Evolutionary conservation across 179 eudicot species (phyloP).

Genomic region (Spinacia oleracea): DNA sequence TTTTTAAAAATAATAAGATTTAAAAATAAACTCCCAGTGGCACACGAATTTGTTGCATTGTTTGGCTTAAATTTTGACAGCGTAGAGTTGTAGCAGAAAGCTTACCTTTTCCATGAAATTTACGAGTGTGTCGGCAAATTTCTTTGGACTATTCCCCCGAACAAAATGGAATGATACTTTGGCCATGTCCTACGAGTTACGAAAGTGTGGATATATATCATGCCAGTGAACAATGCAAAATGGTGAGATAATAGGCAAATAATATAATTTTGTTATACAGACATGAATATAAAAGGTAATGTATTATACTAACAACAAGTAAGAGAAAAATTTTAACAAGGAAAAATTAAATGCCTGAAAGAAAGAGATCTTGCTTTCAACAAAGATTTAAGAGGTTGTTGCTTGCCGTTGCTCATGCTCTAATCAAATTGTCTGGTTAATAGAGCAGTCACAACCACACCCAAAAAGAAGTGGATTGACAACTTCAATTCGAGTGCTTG

Average conservation of each 20-base stretch:
- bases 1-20: too few relatives aligned
- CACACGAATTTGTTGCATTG: neutral
- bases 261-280: neutral
- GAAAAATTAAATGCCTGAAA: neutral
- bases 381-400: neutral
- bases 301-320: neutral
- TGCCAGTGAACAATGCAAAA: neutral
- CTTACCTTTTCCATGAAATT: constrained; percentile 89
- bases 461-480: neutral
- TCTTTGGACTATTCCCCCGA: constrained; percentile 73
- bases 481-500: neutral
- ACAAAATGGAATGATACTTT: constrained; percentile 84
- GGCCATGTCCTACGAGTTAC: constrained; percentile 74
- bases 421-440: too few relatives aligned
- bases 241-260: neutral
- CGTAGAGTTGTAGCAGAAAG: constrained; percentile 14
- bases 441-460: neutral
- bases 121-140: constrained; percentile 72
- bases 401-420: too few relatives aligned
- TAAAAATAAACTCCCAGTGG: neutral
- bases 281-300: neutral
- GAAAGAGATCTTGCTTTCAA: neutral
- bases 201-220: constrained; percentile 2
- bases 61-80: neutral
- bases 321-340: neutral